Evolutionary conservation across 2,329 filamentous ascomycete genomes (phyloP).

Genomic region (Talaromyces sp.): DNA sequence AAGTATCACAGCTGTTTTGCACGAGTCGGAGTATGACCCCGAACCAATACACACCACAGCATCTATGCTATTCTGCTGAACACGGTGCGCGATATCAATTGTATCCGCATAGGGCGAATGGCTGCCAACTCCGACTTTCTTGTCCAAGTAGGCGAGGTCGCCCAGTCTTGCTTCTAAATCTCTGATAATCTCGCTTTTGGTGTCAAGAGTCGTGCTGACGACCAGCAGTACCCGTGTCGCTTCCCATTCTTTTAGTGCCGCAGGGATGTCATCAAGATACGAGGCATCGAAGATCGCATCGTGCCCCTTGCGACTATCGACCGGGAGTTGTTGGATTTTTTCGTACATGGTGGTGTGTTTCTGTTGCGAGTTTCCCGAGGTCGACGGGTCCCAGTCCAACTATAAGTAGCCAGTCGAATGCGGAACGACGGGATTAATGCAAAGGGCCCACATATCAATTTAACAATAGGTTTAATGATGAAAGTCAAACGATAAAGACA

Average conservation of each 20-base stretch:
- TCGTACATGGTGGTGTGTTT: neutral
- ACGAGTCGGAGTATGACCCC: slow-evolving; percentile 4
- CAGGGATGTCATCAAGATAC: slow-evolving; percentile 5
- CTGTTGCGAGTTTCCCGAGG: no score
- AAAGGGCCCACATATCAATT: no score
- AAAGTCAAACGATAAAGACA: no score
- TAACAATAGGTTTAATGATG: no score
- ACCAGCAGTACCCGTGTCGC: neutral
- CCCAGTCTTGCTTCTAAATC: neutral
- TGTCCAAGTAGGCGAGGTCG: neutral
- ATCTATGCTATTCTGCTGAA: slow-evolving; percentile 1
- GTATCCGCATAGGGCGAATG: slow-evolving; percentile 5
- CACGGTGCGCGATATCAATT: slow-evolving; percentile 1
- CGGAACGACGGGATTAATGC: no score
- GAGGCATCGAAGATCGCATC: slow-evolving; percentile 1
- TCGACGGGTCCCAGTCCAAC: no score
- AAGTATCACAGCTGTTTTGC: slow-evolving; percentile 2
- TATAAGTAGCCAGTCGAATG: no score
- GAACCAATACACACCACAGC: neutral
- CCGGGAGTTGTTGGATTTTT: slow-evolving; percentile 16
- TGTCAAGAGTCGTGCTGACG: slow-evolving; percentile 3
- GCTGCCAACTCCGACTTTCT: slow-evolving; percentile 2
- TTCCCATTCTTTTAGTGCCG: slow-evolving; percentile 2
- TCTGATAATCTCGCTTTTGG: neutral
- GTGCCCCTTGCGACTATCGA: slow-evolving; percentile 1